phyloP scores from a whole-genome alignment of 345 rosid species.

The Eucalyptus microcorys region DNA sequence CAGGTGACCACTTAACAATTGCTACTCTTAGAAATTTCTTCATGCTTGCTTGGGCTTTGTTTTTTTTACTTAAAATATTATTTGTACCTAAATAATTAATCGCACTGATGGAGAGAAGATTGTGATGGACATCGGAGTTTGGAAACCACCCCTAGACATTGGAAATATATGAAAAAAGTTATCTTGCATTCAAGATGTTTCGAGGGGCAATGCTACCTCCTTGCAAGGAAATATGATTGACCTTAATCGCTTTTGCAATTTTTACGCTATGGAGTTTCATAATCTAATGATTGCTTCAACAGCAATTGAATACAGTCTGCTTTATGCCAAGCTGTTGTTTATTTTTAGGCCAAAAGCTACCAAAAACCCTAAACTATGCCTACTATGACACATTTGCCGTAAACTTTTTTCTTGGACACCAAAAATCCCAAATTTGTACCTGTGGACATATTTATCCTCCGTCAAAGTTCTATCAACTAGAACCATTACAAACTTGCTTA shows the following conservation, averaged over 20 bases:
- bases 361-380: background rate
- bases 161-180: background rate
- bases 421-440: background rate
- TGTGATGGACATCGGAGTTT: background rate
- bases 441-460: background rate
- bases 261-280: background rate
- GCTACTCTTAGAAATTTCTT: background rate
- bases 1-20: conserved; percentile 42
- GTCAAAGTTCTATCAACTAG: background rate
- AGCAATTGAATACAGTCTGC: background rate
- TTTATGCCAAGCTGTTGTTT: background rate
- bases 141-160: background rate
- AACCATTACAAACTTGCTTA: background rate
- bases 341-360: background rate
- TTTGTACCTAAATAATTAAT: background rate
- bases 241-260: background rate
- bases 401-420: background rate
- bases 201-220: background rate
- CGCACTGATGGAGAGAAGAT: background rate
- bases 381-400: background rate
- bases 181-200: background rate
- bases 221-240: background rate
- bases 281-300: background rate
- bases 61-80: background rate
- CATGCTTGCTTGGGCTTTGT: background rate